Evolutionary conservation across 2,329 filamentous ascomycete genomes (phyloP).

Genomic region (Zymoseptoria tritici): DNA sequence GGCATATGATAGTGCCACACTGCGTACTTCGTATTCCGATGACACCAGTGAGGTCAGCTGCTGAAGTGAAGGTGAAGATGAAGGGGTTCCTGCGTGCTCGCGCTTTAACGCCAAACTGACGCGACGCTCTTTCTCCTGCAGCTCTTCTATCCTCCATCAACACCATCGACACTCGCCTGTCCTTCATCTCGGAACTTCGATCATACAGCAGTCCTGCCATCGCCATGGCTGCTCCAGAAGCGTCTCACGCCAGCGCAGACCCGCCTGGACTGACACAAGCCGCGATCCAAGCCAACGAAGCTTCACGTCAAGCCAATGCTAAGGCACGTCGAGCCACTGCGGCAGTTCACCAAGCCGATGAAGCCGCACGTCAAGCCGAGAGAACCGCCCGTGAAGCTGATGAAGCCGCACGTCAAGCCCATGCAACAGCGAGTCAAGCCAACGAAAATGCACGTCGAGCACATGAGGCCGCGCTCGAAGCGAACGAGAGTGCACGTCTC

Average conservation of each 20-base stretch:
- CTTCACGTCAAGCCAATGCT: neutral
- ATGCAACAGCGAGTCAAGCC: neutral
- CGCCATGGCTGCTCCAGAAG: neutral
- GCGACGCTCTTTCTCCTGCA: no score
- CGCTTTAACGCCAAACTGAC: no score
- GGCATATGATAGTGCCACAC: no score
- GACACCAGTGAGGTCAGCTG: no score
- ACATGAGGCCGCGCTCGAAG: neutral
- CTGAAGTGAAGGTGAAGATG: neutral
- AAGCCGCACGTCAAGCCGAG: neutral
- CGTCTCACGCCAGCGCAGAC: neutral
- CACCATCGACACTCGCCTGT: no score
- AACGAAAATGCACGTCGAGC: neutral
- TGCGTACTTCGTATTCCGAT: no score
- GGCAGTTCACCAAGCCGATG: neutral
- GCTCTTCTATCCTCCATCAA: no score
- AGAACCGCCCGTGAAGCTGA: no score
- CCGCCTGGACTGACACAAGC: neutral
- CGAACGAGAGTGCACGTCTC: no score
- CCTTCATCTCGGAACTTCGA: no score
- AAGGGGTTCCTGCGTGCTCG: slow-evolving; percentile 1
- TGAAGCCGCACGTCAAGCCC: neutral
- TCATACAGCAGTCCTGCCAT: neutral
- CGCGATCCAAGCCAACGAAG: neutral
- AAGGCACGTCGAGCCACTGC: neutral